Evolutionary conservation across 176 grass and related monocot species (phyloP).

Genomic region (Saccharum officinarum): DNA sequence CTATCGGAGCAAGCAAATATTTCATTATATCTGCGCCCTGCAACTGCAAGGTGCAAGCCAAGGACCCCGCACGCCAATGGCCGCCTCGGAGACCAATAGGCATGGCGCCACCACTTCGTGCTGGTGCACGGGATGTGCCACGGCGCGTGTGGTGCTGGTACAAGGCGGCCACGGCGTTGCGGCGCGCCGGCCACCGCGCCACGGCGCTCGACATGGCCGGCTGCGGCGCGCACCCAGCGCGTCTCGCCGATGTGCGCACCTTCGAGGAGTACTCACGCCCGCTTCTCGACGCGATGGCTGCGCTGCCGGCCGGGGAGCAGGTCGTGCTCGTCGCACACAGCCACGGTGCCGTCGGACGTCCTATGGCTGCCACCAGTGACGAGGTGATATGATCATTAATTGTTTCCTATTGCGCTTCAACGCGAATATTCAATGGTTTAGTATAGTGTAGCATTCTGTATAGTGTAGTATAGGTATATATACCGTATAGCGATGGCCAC

Average conservation of each 20-base stretch:
- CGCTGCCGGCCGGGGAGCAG: neutral
- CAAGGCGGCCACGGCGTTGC: neutral
- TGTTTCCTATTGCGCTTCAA: too few species aligned
- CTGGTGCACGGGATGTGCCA: conserved; percentile 55
- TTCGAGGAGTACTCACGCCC: conserved; percentile 26
- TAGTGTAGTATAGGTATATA: too few species aligned
- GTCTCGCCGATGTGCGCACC: conserved; percentile 30
- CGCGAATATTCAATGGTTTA: too few species aligned
- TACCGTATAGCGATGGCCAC: too few species aligned
- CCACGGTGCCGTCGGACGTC: neutral
- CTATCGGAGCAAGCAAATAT: too few species aligned
- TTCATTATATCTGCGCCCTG: too few species aligned
- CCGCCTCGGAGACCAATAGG: neutral
- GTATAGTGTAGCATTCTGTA: too few species aligned
- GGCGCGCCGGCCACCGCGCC: neutral
- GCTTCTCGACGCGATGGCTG: conserved; percentile 2
- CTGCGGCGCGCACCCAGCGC: conserved; percentile 21
- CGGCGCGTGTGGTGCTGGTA: conserved; percentile 64
- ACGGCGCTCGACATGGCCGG: conserved; percentile 33
- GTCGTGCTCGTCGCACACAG: conserved; percentile 51
- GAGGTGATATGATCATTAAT: too few species aligned
- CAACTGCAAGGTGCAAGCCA: neutral
- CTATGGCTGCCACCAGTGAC: too few species aligned
- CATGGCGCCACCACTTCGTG: conserved; percentile 32
- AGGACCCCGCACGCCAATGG: neutral